Conservation (phyloP, 2,329 filamentous ascomycete genomes). For the Raffaelea ambrosiae region DNA sequence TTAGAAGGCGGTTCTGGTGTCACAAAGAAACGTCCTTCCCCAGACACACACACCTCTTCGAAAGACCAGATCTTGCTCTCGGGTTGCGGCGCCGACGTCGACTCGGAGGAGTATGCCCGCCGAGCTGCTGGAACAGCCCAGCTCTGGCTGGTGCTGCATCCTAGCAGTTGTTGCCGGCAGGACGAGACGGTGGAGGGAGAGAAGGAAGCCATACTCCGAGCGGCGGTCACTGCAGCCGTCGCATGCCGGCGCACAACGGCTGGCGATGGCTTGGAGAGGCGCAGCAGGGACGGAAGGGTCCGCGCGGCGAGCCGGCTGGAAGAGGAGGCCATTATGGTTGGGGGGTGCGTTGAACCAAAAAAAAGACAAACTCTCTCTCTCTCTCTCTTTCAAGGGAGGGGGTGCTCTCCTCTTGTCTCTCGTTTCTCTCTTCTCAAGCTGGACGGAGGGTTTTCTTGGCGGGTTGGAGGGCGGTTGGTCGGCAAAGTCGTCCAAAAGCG, state of each 20-base stretch:
- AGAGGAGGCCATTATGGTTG: neutral
- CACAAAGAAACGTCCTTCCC: neutral
- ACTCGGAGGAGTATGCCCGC: conserved; percentile 19
- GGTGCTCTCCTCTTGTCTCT: too few species aligned
- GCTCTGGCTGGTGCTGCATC: neutral
- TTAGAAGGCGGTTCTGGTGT: neutral
- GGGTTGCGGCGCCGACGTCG: conserved; percentile 6
- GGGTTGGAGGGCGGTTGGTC: too few species aligned
- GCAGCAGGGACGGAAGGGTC: neutral
- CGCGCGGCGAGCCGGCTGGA: neutral
- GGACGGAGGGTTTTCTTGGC: too few species aligned
- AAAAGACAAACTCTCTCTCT: too few species aligned
- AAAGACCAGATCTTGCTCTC: conserved; percentile 39
- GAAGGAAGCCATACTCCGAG: neutral
- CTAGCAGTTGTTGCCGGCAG: too few species aligned
- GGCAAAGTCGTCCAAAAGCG: too few species aligned
- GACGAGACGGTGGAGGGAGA: neutral
- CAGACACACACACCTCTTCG: conserved; percentile 28
- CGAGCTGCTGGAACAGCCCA: neutral
- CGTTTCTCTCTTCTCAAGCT: too few species aligned
- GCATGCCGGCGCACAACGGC: neutral
- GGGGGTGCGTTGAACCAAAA: too few species aligned
- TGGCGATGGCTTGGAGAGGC: neutral
- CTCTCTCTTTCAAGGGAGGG: too few species aligned
- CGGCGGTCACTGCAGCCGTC: neutral